These are phyloP conservation scores for Hypseocharis bilobata DNA, from an alignment of 441 rosid species.

Conservation along the genomic window DNA sequence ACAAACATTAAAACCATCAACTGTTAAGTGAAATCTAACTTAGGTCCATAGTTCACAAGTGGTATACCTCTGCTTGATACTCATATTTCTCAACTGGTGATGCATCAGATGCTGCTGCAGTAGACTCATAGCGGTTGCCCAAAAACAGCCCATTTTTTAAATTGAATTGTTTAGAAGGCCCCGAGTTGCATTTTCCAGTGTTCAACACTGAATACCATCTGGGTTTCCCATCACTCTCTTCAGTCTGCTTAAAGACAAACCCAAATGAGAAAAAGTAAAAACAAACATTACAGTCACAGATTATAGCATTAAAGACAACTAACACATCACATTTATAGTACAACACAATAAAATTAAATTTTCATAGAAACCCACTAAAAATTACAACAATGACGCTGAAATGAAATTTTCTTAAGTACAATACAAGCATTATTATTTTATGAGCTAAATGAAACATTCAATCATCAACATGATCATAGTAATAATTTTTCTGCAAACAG, in stretches of 20 bases:
- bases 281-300: neutral
- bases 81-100: conserved; percentile 77
- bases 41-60: conserved; percentile 13
- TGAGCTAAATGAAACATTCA: too few species aligned
- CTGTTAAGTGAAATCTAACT: conserved; percentile 11
- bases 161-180: conserved; percentile 26
- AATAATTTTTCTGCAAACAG: too few species aligned
- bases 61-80: conserved; percentile 93
- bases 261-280: neutral
- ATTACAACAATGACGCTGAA: too few species aligned
- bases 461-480: too few species aligned
- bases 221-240: conserved; percentile 24
- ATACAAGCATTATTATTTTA: too few species aligned
- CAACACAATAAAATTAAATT: too few species aligned
- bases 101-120: conserved; percentile 53
- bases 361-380: too few species aligned
- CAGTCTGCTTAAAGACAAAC: conserved; percentile 31
- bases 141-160: conserved; percentile 32
- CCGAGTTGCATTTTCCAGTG: conserved; percentile 25
- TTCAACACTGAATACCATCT: conserved; percentile 55
- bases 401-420: too few species aligned
- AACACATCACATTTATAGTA: neutral
- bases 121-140: conserved; percentile 51
- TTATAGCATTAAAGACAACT: neutral
- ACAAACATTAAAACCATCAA: neutral